Conservation (phyloP, 2,329 filamentous ascomycete genomes). For the Neonectria sp. region DNA sequence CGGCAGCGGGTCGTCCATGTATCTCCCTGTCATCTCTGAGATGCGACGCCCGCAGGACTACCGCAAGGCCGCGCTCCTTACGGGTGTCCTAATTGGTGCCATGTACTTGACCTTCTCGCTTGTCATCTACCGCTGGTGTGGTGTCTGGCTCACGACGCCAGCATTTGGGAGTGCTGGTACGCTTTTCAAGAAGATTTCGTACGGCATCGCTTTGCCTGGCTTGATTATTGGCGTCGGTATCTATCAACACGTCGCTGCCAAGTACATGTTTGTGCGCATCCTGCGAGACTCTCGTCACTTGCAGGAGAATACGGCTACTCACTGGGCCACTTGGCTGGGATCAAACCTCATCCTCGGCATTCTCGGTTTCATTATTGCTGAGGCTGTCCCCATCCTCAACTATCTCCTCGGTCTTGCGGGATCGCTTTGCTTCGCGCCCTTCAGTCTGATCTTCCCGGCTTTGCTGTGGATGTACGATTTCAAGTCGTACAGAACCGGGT, state of each 20-base stretch:
- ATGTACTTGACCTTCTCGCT: constrained; percentile 50
- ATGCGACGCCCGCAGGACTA: constrained; percentile 55
- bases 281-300: constrained; percentile 48
- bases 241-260: constrained; percentile 54
- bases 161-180: constrained; percentile 48
- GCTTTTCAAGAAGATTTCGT: constrained; percentile 52
- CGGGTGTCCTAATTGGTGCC: constrained; percentile 43
- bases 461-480: constrained; percentile 47
- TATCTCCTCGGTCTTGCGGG: constrained; percentile 52
- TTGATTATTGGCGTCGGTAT: constrained; percentile 50
- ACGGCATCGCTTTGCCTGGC: constrained; percentile 50
- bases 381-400: constrained; percentile 48
- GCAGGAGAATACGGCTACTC: constrained; percentile 40
- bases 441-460: constrained; percentile 48
- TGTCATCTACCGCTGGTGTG: constrained; percentile 51
- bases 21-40: constrained; percentile 66
- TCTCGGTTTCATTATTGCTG: constrained; percentile 42
- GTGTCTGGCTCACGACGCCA: constrained; percentile 48
- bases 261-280: constrained; percentile 49
- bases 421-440: constrained; percentile 49
- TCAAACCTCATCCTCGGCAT: constrained; percentile 31
- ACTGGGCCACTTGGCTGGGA: constrained; percentile 48
- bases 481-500: constrained; percentile 37
- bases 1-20: constrained; percentile 57
- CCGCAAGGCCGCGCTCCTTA: constrained; percentile 44